Base-by-base conservation (phyloP, 306 rosid species). In the Trifolium repens region DNA sequence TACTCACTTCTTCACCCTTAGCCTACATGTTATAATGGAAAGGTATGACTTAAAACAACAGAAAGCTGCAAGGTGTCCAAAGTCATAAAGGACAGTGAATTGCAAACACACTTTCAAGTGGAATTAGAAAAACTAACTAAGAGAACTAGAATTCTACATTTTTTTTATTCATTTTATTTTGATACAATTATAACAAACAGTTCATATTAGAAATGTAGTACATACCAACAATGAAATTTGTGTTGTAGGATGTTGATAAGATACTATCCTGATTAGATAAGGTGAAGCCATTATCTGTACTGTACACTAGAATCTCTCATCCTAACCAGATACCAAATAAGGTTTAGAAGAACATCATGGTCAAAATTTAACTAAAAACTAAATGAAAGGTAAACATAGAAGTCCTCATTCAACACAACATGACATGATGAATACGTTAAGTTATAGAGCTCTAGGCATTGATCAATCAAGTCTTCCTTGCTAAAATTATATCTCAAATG, bases 231-330 rank as follows among this genome's bases (percentile, higher is more conserved):
- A 47, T 58, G 72, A n/a, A 70, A 35, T 52, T 59, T 49, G 70
- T 74, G 52, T 22, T 15, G 68, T 50, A 76, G 32, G 59, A 34
- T 17, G 73, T 44, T 61, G 75, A 53, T 10, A 37, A 57, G 67
- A 46, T 71, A 66, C n/a, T 69, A 17, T 69, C 77, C 77, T 62
- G 50, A 46, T 71, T 30, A 71, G 30, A 44, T 64, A 55, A 77
- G 78, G 22, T 8, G 78, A 35, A 58, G 71, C 50, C 71, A 65
- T 75, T 71, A 71, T 57, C 66, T 47, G 22, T 67, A 74, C 81
- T 81, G 79, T 82, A 81, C 76, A 78, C 70, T 78, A 61, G 61
- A 81, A 81, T 81, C 80, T 69, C 79, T 69, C 79, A 65, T 59
- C 74, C 73, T 69, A 63, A 77, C 75, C 39, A 80, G 71, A 68